phyloP scores from a whole-genome alignment of 805 yeast species.

The Scheffersomyces coipomensis region DNA sequence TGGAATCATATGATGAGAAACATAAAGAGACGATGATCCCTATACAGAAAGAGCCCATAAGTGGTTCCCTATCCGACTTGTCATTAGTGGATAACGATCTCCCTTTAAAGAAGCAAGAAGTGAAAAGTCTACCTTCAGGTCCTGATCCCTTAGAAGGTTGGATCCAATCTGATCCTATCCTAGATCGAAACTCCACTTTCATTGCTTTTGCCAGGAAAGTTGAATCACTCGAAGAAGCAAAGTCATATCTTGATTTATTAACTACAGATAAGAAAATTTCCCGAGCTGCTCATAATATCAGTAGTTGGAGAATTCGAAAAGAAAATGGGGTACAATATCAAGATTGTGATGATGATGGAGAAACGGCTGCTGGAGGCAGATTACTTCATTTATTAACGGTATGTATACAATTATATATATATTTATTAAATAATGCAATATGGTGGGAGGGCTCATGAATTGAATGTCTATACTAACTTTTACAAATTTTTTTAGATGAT shows the following conservation, averaged over 20 bases:
- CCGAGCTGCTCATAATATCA: slow-evolving; percentile 76
- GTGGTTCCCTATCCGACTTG: too few relatives aligned
- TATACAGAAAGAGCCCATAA: too few relatives aligned
- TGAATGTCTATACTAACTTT: slow-evolving; percentile 20
- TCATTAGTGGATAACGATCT: not conserved
- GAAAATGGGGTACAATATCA: slow-evolving; percentile 58
- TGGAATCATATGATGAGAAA: slow-evolving; percentile 27
- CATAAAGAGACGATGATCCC: slow-evolving; percentile 7
- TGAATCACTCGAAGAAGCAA: slow-evolving; percentile 66
- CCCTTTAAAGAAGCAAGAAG: not conserved
- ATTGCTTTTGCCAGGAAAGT: slow-evolving; percentile 72
- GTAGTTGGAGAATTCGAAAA: slow-evolving; percentile 78
- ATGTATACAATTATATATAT: slow-evolving; percentile 15
- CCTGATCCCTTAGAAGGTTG: slow-evolving; percentile 65
- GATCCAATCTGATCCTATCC: slow-evolving; percentile 72
- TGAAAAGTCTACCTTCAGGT: not conserved
- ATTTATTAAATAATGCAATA: not conserved
- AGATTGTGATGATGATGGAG: slow-evolving; percentile 97
- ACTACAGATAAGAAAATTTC: slow-evolving; percentile 65
- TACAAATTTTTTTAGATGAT: slow-evolving; percentile 39
- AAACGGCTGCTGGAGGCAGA: slow-evolving; percentile 91
- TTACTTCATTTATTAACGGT: slow-evolving; percentile 73
- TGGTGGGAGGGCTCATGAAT: not conserved
- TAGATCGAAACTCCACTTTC: slow-evolving; percentile 84
- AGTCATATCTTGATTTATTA: slow-evolving; percentile 47